A percentile compares a stretch with the other conserved stretches of the same genome.
Conservation (phyloP, 2,329 filamentous ascomycete species). For the Phialophora tarda region DNA sequence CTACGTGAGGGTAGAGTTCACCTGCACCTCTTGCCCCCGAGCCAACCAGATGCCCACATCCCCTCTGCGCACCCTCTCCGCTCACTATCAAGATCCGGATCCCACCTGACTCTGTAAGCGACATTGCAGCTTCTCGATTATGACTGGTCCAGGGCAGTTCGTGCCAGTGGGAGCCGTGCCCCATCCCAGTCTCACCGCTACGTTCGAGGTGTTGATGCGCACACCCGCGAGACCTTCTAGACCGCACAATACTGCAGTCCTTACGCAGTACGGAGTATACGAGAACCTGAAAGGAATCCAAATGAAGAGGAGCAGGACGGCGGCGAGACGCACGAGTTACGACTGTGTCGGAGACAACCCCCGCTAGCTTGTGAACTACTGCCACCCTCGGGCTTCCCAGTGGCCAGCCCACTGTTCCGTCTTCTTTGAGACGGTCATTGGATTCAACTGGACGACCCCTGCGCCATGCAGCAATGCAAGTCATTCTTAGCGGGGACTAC, state of each 20-base stretch:
- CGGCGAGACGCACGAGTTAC: neutral
- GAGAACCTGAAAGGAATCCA: neutral
- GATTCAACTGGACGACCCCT: conserved; percentile 31
- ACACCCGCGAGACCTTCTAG: neutral
- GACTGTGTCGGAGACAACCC: conserved; percentile 11
- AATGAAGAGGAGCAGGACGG: conserved; percentile 1
- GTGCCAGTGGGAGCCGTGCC: conserved; percentile 4
- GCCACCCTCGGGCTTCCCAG: neutral
- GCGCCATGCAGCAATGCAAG: conserved; percentile 37
- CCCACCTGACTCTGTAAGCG: conserved; percentile 20
- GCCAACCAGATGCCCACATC: conserved; percentile 16
- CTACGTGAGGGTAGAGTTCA: neutral
- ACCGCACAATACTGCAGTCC: neutral
- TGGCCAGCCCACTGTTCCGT: conserved; percentile 12
- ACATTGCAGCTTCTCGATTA: conserved; percentile 16
- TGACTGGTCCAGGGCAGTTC: conserved; percentile 24
- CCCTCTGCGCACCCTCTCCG: conserved; percentile 13
- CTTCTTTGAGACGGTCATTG: conserved; percentile 12
- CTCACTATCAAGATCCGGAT: conserved; percentile 22
- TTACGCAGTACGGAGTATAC: neutral
- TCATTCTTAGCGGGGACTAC: conserved; percentile 31
- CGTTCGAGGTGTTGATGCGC: neutral
- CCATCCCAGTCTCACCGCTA: conserved; percentile 25
- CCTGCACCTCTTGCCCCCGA: neutral
- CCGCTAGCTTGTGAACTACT: conserved; percentile 3